Conservation (phyloP, 2,329 filamentous ascomycete species). For the Bretziella fagacearum region DNA sequence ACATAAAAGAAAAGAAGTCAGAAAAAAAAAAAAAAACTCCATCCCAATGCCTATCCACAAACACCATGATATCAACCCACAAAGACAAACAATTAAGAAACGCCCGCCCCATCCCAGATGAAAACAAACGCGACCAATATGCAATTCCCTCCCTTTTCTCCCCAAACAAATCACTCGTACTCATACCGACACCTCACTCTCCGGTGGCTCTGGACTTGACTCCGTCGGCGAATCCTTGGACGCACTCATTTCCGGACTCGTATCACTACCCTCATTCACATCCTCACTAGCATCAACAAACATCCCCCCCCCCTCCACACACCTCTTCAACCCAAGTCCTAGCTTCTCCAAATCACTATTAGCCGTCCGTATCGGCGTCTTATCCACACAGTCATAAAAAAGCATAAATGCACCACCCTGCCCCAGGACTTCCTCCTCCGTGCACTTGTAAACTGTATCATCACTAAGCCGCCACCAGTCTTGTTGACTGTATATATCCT, state of each 20-base stretch:
- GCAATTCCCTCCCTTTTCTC: no score
- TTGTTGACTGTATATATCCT: slow-evolving; percentile 13
- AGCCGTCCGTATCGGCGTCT: slow-evolving; percentile 28
- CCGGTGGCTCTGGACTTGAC: slow-evolving; percentile 3
- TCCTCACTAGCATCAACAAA: not conserved
- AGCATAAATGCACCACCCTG: slow-evolving; percentile 90
- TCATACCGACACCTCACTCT: not conserved
- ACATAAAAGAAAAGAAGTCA: no score
- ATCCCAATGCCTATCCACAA: no score
- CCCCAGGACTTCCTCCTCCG: slow-evolving; percentile 53
- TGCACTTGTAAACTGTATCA: slow-evolving; percentile 59
- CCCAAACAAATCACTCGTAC: no score
- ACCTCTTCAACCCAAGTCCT: not conserved
- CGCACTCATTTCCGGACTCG: not conserved
- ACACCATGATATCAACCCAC: not conserved
- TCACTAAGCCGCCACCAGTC: slow-evolving; percentile 85
- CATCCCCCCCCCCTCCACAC: no score
- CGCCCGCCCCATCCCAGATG: not conserved
- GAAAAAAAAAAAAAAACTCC: no score
- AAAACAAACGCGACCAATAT: not conserved
- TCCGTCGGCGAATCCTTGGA: not conserved
- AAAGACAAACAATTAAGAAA: not conserved
- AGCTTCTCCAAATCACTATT: slow-evolving; percentile 15
- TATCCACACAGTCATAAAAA: slow-evolving; percentile 69
- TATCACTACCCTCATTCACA: not conserved